These are phyloP conservation scores for Coemansia sp. DNA, from an alignment of 192 early-diverging fungal genomes.

Conservation along the genomic window DNA sequence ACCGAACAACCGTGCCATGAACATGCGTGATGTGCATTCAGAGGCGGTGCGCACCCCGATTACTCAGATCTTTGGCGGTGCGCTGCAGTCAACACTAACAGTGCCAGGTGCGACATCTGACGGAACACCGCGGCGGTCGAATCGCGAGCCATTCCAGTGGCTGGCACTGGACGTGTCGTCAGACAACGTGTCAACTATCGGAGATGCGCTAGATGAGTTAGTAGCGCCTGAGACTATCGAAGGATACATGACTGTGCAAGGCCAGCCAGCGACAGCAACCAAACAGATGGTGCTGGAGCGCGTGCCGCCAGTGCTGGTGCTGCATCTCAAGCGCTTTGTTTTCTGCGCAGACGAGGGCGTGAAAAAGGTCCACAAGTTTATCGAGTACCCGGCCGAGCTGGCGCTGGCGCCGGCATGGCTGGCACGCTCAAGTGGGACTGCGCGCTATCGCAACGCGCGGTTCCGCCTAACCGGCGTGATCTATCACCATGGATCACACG, in stretches of 20 bases:
- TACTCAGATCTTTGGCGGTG: conserved; percentile 82
- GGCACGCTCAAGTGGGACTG: conserved; percentile 17
- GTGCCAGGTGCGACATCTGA: conserved; percentile 48
- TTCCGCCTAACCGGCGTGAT: conserved; percentile 87
- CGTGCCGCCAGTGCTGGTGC: conserved; percentile 85
- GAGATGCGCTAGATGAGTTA: conserved; percentile 82
- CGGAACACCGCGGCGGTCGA: conserved; percentile 62
- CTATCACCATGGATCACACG: conserved; percentile 88
- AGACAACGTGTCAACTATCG: conserved; percentile 72
- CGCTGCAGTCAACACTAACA: conserved; percentile 72
- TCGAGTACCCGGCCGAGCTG: conserved; percentile 68
- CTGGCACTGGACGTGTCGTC: conserved; percentile 85
- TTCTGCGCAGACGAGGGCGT: conserved; percentile 73
- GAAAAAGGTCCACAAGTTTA: conserved; percentile 84
- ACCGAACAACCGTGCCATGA: conserved; percentile 62
- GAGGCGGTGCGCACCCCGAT: conserved; percentile 67
- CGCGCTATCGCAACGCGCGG: conserved; percentile 32
- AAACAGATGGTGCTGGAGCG: conserved; percentile 83
- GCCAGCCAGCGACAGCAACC: conserved; percentile 60
- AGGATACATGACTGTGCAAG: conserved; percentile 58
- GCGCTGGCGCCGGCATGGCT: conserved; percentile 62
- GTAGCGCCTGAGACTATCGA: conserved; percentile 78
- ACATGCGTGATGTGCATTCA: conserved; percentile 58
- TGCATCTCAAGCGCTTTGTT: conserved; percentile 93
- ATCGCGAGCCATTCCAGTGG: conserved; percentile 82